Conservation (phyloP, 768 basidiomycete species). For the Lentinula detonsa region DNA sequence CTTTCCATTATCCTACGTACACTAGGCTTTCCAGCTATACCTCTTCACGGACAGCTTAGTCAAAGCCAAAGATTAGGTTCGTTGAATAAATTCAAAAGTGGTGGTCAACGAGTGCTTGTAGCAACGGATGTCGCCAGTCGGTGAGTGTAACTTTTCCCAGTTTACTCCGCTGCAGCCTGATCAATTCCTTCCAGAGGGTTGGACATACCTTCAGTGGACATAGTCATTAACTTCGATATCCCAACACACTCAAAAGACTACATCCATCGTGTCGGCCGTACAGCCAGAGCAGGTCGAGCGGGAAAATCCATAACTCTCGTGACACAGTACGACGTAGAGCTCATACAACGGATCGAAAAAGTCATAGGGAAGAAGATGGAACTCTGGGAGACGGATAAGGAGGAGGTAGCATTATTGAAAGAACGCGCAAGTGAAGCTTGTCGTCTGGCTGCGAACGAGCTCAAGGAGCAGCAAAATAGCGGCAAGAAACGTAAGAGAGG, state of each 20-base stretch:
- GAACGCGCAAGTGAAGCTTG: conserved; percentile 89
- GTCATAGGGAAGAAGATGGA: conserved; percentile 93
- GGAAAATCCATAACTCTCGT: conserved; percentile 98
- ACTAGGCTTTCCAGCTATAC: conserved; percentile 91
- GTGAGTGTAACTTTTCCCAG: conserved; percentile 30
- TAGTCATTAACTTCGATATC: conserved; percentile 97
- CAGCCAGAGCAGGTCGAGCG: conserved; percentile 94
- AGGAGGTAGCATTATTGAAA: conserved; percentile 80
- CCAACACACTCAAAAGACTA: conserved; percentile 99
- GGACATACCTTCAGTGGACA: conserved; percentile 92
- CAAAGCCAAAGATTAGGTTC: conserved; percentile 93
- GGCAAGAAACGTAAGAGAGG: conserved; percentile 65
- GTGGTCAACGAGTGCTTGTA: conserved; percentile 84
- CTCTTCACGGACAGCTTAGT: conserved; percentile 90
- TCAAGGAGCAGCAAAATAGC: conserved; percentile 44
- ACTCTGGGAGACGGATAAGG: conserved; percentile 78
- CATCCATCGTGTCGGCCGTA: conserved; percentile 96
- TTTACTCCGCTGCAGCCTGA: conserved; percentile 65
- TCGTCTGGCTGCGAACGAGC: conserved; percentile 12
- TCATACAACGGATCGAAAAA: conserved; percentile 89
- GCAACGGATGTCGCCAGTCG: conserved; percentile 96
- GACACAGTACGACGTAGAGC: conserved; percentile 97
- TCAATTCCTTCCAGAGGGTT: conserved; percentile 56
- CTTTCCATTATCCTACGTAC: conserved; percentile 85
- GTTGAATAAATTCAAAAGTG: conserved; percentile 91